A percentile compares a stretch with the other conserved stretches of the same genome.
Conservation (phyloP, 345 rosid genomes). For the Eucalyptus curtisii region DNA sequence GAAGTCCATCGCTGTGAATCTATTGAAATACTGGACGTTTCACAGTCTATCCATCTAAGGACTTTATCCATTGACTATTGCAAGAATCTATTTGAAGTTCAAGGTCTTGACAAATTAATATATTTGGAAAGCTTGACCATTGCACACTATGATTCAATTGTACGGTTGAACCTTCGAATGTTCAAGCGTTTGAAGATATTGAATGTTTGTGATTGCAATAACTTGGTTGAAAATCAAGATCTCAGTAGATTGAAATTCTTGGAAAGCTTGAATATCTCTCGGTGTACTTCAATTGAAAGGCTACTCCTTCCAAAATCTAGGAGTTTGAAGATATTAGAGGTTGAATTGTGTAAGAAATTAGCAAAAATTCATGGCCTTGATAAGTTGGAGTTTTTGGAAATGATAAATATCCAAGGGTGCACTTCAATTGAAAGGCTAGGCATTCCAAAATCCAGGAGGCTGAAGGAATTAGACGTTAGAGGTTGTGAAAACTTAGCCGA, state of each 20-base stretch:
- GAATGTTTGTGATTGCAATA: neutral
- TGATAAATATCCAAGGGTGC: neutral
- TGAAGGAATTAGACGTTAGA: neutral
- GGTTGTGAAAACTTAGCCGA: neutral
- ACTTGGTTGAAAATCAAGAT: neutral
- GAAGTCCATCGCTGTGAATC: neutral
- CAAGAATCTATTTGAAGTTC: neutral
- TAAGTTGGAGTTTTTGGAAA: neutral
- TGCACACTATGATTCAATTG: neutral
- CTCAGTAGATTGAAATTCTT: rapidly evolving
- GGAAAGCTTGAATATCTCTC: neutral
- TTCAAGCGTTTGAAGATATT: neutral
- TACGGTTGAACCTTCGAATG: rapidly evolving
- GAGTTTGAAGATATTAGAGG: neutral
- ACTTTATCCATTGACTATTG: neutral
- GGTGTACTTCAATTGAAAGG: neutral
- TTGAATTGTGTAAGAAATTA: neutral
- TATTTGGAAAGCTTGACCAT: neutral
- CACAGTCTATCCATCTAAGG: neutral
- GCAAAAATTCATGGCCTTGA: rapidly evolving
- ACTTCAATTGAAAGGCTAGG: rapidly evolving
- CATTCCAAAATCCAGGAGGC: neutral
- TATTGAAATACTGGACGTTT: neutral
- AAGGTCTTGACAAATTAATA: neutral
- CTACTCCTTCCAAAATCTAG: neutral